Conservation (phyloP, 441 rosid species). For the Bocquillonia castaneifolia region DNA sequence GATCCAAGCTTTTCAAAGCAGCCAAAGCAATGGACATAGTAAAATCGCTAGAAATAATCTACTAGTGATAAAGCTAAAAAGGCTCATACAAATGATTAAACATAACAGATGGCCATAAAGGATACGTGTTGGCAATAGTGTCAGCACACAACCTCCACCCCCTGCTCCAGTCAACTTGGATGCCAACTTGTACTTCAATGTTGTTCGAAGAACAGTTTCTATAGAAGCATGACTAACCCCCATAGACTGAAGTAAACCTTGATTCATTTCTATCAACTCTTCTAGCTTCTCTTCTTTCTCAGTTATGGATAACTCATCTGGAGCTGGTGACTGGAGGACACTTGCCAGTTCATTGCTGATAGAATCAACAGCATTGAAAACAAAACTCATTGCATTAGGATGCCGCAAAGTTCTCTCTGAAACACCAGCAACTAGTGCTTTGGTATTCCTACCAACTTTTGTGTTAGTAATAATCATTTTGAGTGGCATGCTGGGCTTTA, state of each 20-base stretch:
- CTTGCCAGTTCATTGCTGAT: conserved; percentile 66
- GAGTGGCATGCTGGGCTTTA: conserved; percentile 53
- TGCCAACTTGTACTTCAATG: conserved; percentile 68
- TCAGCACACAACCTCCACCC: conserved; percentile 90
- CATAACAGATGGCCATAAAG: conserved; percentile 16
- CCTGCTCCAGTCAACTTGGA: conserved; percentile 95
- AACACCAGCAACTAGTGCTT: conserved; percentile 84
- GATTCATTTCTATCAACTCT: conserved; percentile 92
- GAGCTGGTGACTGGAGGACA: conserved; percentile 48
- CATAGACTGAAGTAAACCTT: conserved; percentile 80
- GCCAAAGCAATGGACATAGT: too few species aligned
- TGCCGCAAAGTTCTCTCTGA: conserved; percentile 68
- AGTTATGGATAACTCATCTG: conserved; percentile 42
- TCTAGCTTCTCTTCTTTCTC: conserved; percentile 60
- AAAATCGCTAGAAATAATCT: too few species aligned
- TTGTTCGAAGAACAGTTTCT: conserved; percentile 67
- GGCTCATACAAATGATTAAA: not conserved
- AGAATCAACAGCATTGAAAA: conserved; percentile 69
- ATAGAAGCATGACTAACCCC: conserved; percentile 88
- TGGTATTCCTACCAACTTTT: conserved; percentile 78
- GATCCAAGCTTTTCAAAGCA: too few species aligned
- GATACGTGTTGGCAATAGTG: conserved; percentile 87
- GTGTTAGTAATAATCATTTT: conserved; percentile 90
- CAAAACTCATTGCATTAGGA: conserved; percentile 60
- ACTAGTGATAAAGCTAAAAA: too few species aligned